Evolutionary conservation across 192 early-diverging fungal genomes (phyloP), one percentile per base, ranked within the genome.

Genomic region (Diversispora epigaea): DNA sequence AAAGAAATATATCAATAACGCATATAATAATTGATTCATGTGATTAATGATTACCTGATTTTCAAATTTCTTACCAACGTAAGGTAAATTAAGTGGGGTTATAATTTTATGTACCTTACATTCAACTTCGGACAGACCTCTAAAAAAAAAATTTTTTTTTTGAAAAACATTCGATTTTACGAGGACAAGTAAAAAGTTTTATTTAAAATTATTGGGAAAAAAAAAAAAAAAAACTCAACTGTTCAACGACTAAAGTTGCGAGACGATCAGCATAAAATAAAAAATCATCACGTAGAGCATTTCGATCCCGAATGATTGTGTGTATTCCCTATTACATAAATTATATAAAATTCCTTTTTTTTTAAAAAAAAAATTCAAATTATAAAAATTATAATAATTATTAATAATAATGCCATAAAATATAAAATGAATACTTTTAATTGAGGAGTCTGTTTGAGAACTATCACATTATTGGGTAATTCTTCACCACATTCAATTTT

Each of bases 251-350:
- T 71, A 96, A 80, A 15, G 91, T 86, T 22, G 92, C 92, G 22
- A 98, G 83, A 19, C 96, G 89, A 77, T 98, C 95, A 11, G 94
- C 87, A 79, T 94, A 94, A 76, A 96, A 98, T 55, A 95, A 89
- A 83, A 98, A 96, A 77, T 98, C 93, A 68, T 90, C 87, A 62
- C 93, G 87, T 19, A 82, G 81, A 0, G 92, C 93, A 15, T 77
- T 79, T 54, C 83, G 76, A 77, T 95, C 89, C 41, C 93, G 86
- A 12, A 96, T 86, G 43, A 93, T 93, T 19, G 95, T 96, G 64
- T 93, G 93, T 69, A 96, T 86, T 8, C 90, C 91, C 85, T 88
- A 70, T 25, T 8, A 19, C 21, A 66, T 56, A 9, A 52, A 6
- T 50, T 19, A 68, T 65, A 12, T 65, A 14, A 50, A 63, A 17